phyloP scores from a whole-genome alignment of 2,329 filamentous ascomycete genomes.

The Bimuria novae-zelandiae region DNA sequence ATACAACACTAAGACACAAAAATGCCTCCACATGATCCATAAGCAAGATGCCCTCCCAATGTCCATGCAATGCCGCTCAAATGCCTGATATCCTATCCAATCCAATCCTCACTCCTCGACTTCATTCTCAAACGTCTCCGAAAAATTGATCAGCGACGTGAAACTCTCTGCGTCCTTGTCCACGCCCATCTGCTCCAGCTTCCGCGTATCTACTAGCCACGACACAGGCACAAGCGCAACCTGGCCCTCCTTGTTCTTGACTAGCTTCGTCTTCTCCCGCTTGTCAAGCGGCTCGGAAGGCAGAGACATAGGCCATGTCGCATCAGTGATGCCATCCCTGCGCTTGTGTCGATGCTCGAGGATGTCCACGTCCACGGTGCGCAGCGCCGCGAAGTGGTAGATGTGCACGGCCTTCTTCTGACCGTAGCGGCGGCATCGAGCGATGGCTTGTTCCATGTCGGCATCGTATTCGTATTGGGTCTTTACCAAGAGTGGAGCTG shows the following conservation, averaged over 20 bases:
- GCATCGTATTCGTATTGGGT: constrained; percentile 61
- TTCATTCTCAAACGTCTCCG: constrained; percentile 29
- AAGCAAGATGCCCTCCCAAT: neutral
- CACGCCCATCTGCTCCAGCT: constrained; percentile 17
- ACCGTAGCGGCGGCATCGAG: constrained; percentile 62
- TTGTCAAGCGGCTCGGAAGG: neutral
- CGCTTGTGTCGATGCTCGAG: constrained; percentile 51
- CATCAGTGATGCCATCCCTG: constrained; percentile 19
- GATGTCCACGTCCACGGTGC: constrained; percentile 59
- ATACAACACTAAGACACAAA: neutral
- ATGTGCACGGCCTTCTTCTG: constrained; percentile 63
- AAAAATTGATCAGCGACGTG: constrained; percentile 35
- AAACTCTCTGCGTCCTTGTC: constrained; percentile 21
- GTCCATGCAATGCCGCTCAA: neutral
- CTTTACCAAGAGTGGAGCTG: constrained; percentile 58
- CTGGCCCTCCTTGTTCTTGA: constrained; percentile 18
- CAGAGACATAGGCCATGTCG: neutral
- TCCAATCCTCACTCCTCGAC: neutral
- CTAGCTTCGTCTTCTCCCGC: constrained; percentile 27
- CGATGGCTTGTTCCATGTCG: constrained; percentile 67
- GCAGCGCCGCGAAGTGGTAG: constrained; percentile 80
- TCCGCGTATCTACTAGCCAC: constrained; percentile 25
- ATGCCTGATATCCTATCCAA: too few relatives aligned
- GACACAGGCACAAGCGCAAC: constrained; percentile 34
- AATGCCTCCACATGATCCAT: neutral